Evolutionary conservation across 2,329 filamentous ascomycete genomes (phyloP), one percentile per base, ranked within the genome.

Genomic region (Colletotrichum eleusines): DNA sequence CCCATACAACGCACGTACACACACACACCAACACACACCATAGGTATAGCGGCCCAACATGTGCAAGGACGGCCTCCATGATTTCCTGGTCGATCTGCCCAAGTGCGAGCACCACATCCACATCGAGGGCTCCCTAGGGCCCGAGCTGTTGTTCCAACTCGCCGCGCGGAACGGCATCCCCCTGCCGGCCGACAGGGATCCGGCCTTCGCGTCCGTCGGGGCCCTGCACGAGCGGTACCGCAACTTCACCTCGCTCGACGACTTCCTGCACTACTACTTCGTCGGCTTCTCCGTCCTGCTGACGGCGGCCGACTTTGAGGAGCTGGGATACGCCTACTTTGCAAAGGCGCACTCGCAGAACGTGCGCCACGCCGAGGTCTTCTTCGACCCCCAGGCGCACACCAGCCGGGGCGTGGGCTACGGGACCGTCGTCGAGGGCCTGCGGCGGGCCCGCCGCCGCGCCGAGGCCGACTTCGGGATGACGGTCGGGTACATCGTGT

Each of bases 101-200:
- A 95, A 95, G 84, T 93, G 91, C 81, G 93, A 95, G 79, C 92
- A 94, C 77, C 93, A 95, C 81, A 87, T 95, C 64, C 93, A 95
- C 78, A 85, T 95, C 42, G 92, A 95, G 80, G 93, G 93, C 66
- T 91, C 91, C 16, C 85, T 95, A 46, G 89, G 90, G 50, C 91
- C 92, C 1, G 82, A 85, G 66, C 84, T 94, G 48, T 88, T 94
- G 72, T 95, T 94, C 82, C 77, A 84, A 38, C 88, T 95, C 6
- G 91, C 93, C 7, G 78, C 82, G 44, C 88, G 88, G 76, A 94
- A 95, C 84, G 83, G 83, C 65, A 87, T 94, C 75, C 48, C 83
- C 2, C 85, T 95, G 4, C 89, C 89, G 14, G 81, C 84, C 44
- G 57, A 71, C 64, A 40, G 51, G 64, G 89, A 94, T 76, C 80